Evolutionary conservation across 2,329 filamentous ascomycete genomes (phyloP).

Genomic region (Pseudocercospora eumusae): DNA sequence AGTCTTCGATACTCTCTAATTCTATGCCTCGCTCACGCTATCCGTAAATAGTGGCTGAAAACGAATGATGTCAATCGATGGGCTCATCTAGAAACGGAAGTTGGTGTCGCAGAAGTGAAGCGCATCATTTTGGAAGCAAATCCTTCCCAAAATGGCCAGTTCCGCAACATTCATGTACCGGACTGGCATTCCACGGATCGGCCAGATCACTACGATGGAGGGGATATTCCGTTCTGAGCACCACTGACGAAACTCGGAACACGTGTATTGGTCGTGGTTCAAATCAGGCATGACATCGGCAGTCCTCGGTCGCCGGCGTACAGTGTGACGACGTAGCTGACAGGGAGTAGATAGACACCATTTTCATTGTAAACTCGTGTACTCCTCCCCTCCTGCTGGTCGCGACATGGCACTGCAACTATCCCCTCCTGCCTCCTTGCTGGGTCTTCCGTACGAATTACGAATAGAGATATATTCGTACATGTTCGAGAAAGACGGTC

Average conservation of each 20-base stretch:
- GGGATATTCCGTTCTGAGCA: neutral
- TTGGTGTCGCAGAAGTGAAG: conserved; percentile 4
- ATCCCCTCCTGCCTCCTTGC: neutral
- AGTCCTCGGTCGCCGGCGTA: neutral
- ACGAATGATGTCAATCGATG: neutral
- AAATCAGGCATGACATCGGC: neutral
- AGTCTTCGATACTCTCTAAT: conserved; percentile 20
- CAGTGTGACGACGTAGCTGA: neutral
- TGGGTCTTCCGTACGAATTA: neutral
- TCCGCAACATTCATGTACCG: neutral
- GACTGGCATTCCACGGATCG: neutral
- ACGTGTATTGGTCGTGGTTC: neutral
- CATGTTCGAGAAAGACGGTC: neutral
- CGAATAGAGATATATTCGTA: neutral
- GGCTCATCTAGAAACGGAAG: neutral
- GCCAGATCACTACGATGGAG: neutral
- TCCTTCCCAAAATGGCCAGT: neutral
- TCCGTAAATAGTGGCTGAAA: neutral
- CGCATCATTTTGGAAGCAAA: conserved; percentile 3
- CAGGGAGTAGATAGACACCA: neutral
- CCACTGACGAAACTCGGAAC: neutral
- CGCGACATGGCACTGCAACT: neutral
- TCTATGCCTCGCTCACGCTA: neutral
- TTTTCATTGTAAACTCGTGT: too few relatives aligned
- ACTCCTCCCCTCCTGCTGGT: too few relatives aligned